phyloP scores from a whole-genome alignment of 352 stramenopile species.

The Pythium vanterpoolii region DNA sequence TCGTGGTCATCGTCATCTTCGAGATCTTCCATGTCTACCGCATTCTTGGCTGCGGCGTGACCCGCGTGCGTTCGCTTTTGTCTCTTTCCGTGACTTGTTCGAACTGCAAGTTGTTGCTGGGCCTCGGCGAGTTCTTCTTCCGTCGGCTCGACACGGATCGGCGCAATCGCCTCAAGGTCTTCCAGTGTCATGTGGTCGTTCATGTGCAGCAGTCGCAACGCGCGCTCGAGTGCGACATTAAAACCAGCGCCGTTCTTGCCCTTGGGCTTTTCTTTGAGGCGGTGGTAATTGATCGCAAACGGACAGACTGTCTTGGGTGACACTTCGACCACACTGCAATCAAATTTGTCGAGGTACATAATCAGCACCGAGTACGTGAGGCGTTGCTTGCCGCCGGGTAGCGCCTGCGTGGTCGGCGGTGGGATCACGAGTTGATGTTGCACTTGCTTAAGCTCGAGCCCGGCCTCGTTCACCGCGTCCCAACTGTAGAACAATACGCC shows the following conservation, averaged over 20 bases:
- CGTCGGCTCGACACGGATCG: background rate
- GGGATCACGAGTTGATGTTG: slow-evolving; percentile 38
- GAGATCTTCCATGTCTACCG: background rate
- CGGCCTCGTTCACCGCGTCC: slow-evolving; percentile 40
- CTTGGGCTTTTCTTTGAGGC: slow-evolving; percentile 22
- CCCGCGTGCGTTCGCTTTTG: slow-evolving; percentile 7
- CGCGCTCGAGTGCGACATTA: slow-evolving; percentile 14
- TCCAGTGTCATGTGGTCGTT: slow-evolving; percentile 19
- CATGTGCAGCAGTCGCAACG: slow-evolving; percentile 24
- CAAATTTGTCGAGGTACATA: slow-evolving; percentile 30
- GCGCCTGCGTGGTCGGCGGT: slow-evolving; percentile 29
- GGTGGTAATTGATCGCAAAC: slow-evolving; percentile 50
- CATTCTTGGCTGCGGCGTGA: slow-evolving; percentile 1
- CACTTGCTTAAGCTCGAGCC: slow-evolving; percentile 39
- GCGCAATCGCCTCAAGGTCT: slow-evolving; percentile 14
- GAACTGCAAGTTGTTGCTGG: background rate
- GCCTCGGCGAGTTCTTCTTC: slow-evolving; percentile 5
- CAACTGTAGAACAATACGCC: slow-evolving; percentile 69
- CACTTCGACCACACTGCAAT: slow-evolving; percentile 24
- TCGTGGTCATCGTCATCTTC: background rate
- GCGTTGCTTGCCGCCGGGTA: slow-evolving; percentile 29
- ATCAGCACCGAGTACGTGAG: slow-evolving; percentile 17
- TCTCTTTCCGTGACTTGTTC: background rate
- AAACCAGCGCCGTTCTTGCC: slow-evolving; percentile 7
- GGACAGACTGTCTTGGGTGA: slow-evolving; percentile 33